Evolutionary conservation across 129 eudicot species (phyloP).

Genomic region (Chrysanthemum lavandulifolium): DNA sequence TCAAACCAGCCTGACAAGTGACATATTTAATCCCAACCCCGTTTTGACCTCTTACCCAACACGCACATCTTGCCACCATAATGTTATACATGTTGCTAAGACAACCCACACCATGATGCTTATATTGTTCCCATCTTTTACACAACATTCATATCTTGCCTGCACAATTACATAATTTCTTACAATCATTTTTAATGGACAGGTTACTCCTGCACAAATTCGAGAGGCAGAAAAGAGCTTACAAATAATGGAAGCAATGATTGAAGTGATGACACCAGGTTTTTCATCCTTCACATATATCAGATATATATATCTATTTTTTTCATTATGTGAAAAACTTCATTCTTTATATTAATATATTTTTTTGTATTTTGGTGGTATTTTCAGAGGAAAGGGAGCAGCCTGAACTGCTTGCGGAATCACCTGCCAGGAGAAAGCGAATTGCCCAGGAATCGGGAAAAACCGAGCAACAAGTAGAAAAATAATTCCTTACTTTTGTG

Average conservation of each 20-base stretch:
- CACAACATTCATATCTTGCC: neutral
- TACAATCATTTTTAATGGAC: conserved; percentile 16
- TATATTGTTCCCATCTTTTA: neutral
- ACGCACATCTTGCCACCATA: neutral
- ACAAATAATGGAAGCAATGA: conserved; percentile 86
- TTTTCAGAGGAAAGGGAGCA: conserved; percentile 92
- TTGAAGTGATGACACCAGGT: conserved; percentile 97
- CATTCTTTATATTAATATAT: neutral
- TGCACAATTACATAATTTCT: neutral
- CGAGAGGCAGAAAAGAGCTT: conserved; percentile 94
- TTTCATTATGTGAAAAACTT: neutral
- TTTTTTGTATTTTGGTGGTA: neutral
- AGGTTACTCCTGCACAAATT: conserved; percentile 96
- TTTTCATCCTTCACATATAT: neutral
- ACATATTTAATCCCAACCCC: neutral
- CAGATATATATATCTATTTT: neutral
- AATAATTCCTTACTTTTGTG: neutral
- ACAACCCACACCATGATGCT: neutral
- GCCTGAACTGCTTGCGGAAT: conserved; percentile 93
- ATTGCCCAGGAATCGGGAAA: conserved; percentile 89
- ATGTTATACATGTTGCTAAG: neutral
- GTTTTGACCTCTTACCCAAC: neutral
- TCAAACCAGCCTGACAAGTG: neutral
- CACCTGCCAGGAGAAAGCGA: conserved; percentile 75
- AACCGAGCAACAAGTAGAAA: conserved; percentile 82